A percentile compares a stretch with the other conserved stretches of the same genome.
Evolutionary conservation across 148 eudicot genomes (phyloP).

Genomic region (Silene uniflora): DNA sequence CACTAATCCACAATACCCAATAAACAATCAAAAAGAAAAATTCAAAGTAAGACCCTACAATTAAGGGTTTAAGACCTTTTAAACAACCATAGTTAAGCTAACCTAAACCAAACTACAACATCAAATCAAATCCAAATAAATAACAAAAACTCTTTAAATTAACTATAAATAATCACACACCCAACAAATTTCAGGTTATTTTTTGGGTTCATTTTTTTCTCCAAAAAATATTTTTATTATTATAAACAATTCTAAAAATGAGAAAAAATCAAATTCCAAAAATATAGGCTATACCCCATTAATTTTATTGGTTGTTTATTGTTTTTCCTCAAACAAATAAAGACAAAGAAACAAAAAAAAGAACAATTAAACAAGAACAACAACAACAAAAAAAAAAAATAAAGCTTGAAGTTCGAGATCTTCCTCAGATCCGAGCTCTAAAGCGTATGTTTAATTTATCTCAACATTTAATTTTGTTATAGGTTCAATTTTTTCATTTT

Average conservation of each 20-base stretch:
- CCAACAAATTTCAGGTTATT: not conserved
- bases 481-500: not conserved
- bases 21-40: not conserved
- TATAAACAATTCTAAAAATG: conserved; percentile 3
- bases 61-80: not conserved
- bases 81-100: not conserved
- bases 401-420: conserved; percentile 27
- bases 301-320: conserved; percentile 13
- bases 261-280: conserved; percentile 1
- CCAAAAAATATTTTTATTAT: not conserved
- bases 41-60: not conserved
- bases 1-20: not conserved
- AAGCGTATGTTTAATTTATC: conserved; percentile 25
- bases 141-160: not conserved
- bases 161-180: not conserved
- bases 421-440: conserved; percentile 39
- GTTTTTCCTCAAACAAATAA: conserved; percentile 9
- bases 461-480: not conserved
- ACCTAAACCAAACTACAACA: not conserved
- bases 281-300: not conserved
- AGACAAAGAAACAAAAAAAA: conserved; percentile 11
- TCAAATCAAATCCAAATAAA: not conserved
- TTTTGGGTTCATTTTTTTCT: not conserved
- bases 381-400: not conserved
- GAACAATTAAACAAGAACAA: conserved; percentile 7